These are phyloP conservation scores for Pisolithus orientalis DNA, from an alignment of 768 basidiomycete genomes.

Conservation along the genomic window DNA sequence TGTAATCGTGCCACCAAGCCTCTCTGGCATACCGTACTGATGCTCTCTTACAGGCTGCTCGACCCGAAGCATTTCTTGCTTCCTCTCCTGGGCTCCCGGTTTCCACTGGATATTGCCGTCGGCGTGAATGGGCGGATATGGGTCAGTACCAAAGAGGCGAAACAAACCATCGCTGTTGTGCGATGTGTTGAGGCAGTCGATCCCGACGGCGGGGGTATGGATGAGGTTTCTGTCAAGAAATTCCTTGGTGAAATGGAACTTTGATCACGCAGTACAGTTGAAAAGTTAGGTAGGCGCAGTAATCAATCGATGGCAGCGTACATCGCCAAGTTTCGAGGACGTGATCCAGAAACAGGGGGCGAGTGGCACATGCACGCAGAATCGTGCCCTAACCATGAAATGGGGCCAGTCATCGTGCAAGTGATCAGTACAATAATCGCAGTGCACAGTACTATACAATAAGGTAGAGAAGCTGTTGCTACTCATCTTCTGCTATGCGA, in stretches of 20 bases:
- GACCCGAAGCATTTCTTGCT: conserved; percentile 80
- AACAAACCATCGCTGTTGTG: conserved; percentile 67
- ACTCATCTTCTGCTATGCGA: conserved; percentile 63
- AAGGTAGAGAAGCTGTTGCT: conserved; percentile 5
- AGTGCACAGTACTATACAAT: background rate
- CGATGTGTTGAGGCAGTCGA: conserved; percentile 82
- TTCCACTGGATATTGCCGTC: conserved; percentile 83
- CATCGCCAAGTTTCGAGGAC: no score
- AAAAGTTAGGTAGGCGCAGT: background rate
- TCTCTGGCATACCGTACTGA: conserved; percentile 1
- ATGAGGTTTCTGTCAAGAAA: conserved; percentile 43
- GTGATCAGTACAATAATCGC: no score
- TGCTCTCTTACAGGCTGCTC: conserved; percentile 49
- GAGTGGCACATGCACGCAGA: no score
- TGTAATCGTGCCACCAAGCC: conserved; percentile 44
- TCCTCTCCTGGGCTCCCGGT: conserved; percentile 68
- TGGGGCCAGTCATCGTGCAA: no score
- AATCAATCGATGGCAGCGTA: no score
- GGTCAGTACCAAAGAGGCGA: conserved; percentile 70
- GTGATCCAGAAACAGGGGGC: no score
- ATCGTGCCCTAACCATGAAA: no score
- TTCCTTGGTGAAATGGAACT: conserved; percentile 45
- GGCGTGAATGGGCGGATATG: conserved; percentile 92
- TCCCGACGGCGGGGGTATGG: conserved; percentile 62
- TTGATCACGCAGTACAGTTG: conserved; percentile 13